These are phyloP conservation scores for Ligustrum vulgare DNA, from an alignment of 257 asterid species.

Conservation along the genomic window DNA sequence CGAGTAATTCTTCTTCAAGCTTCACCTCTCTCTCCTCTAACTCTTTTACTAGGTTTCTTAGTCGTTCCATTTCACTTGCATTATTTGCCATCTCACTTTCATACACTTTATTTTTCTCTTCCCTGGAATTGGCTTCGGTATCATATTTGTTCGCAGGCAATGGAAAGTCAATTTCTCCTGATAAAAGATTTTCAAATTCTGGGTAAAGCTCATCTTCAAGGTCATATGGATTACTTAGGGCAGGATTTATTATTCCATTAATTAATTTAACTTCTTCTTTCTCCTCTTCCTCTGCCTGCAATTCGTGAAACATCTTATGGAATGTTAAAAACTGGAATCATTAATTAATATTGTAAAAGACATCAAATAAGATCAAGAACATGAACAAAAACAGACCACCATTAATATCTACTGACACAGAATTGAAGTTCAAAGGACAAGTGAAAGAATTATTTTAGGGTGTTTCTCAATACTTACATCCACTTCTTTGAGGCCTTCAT, in stretches of 20 bases:
- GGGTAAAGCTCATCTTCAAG: slow-evolving; percentile 74
- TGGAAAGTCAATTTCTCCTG: slow-evolving; percentile 79
- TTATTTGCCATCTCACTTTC: slow-evolving; percentile 75
- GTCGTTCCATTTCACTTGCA: slow-evolving; percentile 66
- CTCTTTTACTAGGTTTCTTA: slow-evolving; percentile 69
- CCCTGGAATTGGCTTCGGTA: slow-evolving; percentile 32
- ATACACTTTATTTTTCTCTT: slow-evolving; percentile 55
- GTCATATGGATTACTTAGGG: slow-evolving; percentile 43
- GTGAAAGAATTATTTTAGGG: not conserved
- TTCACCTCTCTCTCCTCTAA: slow-evolving; percentile 89
- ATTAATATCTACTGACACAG: not conserved
- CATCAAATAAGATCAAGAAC: too few relatives aligned
- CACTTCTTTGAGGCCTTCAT: slow-evolving; percentile 57
- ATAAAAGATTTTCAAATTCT: slow-evolving; percentile 69
- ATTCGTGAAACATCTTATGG: not conserved
- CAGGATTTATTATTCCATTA: slow-evolving; percentile 61
- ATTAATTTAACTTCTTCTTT: slow-evolving; percentile 89
- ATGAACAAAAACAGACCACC: not conserved
- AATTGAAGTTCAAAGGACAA: not conserved
- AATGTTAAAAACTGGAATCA: too few relatives aligned
- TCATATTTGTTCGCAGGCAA: slow-evolving; percentile 63
- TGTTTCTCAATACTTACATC: slow-evolving; percentile 32
- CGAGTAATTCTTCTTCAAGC: slow-evolving; percentile 91
- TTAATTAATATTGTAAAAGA: too few relatives aligned
- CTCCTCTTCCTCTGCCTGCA: slow-evolving; percentile 70